Percentiles rank a stretch among this genome's conserved stretches.
phyloP scores from a whole-genome alignment of 179 eudicot species.

The Monotropa hypopitys region DNA sequence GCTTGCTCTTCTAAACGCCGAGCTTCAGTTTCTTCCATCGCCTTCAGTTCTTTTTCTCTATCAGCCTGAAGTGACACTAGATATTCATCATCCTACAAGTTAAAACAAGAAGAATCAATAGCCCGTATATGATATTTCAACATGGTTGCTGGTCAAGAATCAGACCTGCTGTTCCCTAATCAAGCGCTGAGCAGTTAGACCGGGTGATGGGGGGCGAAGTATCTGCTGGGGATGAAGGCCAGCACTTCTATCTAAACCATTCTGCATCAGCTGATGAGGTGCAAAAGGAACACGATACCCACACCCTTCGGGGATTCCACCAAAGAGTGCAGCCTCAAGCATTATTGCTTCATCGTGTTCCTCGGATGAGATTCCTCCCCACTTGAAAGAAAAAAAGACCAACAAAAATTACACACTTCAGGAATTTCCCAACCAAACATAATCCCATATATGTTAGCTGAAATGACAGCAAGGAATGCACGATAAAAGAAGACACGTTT shows the following conservation, averaged over 20 bases:
- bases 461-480: background rate
- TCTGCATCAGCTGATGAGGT: slow-evolving; percentile 37
- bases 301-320: slow-evolving; percentile 60
- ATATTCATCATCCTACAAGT: slow-evolving; percentile 80
- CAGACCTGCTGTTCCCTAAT: slow-evolving; percentile 83
- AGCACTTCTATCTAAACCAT: slow-evolving; percentile 27
- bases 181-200: slow-evolving; percentile 72
- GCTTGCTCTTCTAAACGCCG: slow-evolving; percentile 37
- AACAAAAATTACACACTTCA: background rate
- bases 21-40: slow-evolving; percentile 40
- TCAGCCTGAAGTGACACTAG: slow-evolving; percentile 94
- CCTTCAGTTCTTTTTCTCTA: slow-evolving; percentile 69
- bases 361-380: slow-evolving; percentile 94
- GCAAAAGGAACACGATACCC: slow-evolving; percentile 44
- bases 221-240: slow-evolving; percentile 24
- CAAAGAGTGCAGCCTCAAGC: slow-evolving; percentile 98
- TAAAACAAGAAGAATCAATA: slow-evolving; percentile 4
- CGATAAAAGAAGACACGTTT: background rate
- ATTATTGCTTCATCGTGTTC: slow-evolving; percentile 97
- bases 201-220: slow-evolving; percentile 84
- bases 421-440: background rate
- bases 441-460: background rate
- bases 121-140: background rate
- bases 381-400: slow-evolving; percentile 29
- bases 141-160: background rate